Conservation (phyloP, 306 rosid genomes). For the Prinsepia uniflora region DNA sequence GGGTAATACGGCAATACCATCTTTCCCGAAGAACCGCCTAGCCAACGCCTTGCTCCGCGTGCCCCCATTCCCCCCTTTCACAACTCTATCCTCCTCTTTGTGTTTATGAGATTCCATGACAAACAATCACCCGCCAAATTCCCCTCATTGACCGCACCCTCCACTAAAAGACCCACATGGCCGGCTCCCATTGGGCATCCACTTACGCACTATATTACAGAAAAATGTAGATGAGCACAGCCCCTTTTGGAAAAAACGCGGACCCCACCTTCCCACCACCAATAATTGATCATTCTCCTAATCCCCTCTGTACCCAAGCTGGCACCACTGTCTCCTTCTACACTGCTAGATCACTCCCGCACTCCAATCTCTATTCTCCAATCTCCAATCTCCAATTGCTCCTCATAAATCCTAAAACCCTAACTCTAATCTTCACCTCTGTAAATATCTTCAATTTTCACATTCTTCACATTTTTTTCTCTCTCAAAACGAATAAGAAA, state of each 20-base stretch:
- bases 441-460: constrained; percentile 9
- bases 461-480: too few species aligned
- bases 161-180: neutral
- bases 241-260: neutral
- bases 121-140: neutral
- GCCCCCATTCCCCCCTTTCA: neutral
- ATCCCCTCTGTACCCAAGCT: constrained; percentile 60
- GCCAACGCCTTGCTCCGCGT: neutral
- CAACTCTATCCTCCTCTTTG: neutral
- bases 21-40: neutral
- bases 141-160: neutral
- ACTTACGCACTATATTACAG: too few species aligned
- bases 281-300: constrained; percentile 68
- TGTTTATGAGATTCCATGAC: constrained; percentile 11
- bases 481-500: neutral
- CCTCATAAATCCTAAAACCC: constrained; percentile 12
- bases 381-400: neutral
- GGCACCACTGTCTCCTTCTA: constrained; percentile 39
- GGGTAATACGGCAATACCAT: too few species aligned
- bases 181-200: accelerated
- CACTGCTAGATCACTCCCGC: constrained; percentile 8
- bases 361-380: neutral
- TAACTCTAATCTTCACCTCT: constrained; percentile 1
- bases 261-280: constrained; percentile 42
- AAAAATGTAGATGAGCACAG: neutral